These are phyloP conservation scores for Emmonsia crescens DNA, from an alignment of 2,329 filamentous ascomycete genomes.

Conservation along the genomic window DNA sequence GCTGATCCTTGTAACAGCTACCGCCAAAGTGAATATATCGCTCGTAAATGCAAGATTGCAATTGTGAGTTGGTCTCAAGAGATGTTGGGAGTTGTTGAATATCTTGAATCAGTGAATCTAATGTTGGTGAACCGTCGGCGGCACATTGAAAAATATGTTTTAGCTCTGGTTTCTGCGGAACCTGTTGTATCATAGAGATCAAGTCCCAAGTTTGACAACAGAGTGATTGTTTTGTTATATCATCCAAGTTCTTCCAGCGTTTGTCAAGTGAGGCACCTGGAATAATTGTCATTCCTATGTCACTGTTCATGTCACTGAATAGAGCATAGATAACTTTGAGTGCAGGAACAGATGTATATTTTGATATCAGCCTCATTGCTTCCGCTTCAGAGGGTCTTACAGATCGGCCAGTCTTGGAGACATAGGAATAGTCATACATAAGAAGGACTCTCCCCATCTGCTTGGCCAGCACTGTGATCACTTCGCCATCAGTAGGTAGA, in stretches of 20 bases:
- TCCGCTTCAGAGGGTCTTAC: neutral
- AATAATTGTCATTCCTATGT: slow-evolving; percentile 13
- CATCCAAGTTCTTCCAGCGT: slow-evolving; percentile 13
- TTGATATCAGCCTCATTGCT: slow-evolving; percentile 4
- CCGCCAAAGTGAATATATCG: slow-evolving; percentile 16
- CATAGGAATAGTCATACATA: neutral
- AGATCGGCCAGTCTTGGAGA: neutral
- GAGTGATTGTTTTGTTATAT: slow-evolving; percentile 13
- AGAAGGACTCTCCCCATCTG: slow-evolving; percentile 5
- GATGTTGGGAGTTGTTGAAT: slow-evolving; percentile 11
- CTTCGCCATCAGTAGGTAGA: neutral
- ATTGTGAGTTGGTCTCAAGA: slow-evolving; percentile 14
- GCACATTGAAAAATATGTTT: slow-evolving; percentile 15
- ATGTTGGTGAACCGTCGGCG: slow-evolving; percentile 16
- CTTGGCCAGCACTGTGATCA: slow-evolving; percentile 2
- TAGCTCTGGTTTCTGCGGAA: slow-evolving; percentile 12
- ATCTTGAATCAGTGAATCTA: slow-evolving; percentile 15
- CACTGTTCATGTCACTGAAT: slow-evolving; percentile 1
- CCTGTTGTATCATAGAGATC: slow-evolving; percentile 10
- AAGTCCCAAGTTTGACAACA: slow-evolving; percentile 16
- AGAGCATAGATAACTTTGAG: slow-evolving; percentile 10
- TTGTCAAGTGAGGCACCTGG: slow-evolving; percentile 9
- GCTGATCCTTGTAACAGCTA: slow-evolving; percentile 13
- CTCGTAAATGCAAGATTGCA: slow-evolving; percentile 17
- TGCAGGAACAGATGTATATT: slow-evolving; percentile 13